These are phyloP conservation scores for Tetrahymena elliotti DNA, from an alignment of 73 alveolate genomes.

Conservation along the genomic window DNA sequence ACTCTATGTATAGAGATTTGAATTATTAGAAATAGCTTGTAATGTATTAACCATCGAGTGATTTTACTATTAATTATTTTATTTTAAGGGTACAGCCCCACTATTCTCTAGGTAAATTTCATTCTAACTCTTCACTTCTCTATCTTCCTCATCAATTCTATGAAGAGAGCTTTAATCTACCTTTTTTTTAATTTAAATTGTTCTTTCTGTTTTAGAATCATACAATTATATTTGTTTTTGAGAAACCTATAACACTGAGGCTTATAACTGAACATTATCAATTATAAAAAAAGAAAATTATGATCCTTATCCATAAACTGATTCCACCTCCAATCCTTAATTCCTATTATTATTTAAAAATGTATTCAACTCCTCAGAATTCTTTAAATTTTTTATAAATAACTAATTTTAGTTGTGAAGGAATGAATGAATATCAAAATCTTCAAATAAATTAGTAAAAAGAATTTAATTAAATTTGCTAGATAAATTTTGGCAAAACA, in stretches of 20 bases:
- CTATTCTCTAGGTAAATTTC: background rate
- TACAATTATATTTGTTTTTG: background rate
- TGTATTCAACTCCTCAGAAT: too few species aligned
- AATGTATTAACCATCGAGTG: background rate
- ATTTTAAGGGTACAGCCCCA: background rate
- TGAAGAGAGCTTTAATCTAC: background rate
- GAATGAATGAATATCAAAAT: too few species aligned
- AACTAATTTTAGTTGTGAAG: too few species aligned
- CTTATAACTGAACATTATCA: background rate
- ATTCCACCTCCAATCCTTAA: background rate
- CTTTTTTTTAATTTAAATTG: background rate
- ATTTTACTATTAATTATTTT: background rate
- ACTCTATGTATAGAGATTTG: background rate
- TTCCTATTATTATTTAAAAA: background rate
- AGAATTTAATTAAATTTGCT: too few species aligned
- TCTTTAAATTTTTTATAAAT: too few species aligned
- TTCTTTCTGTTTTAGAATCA: background rate
- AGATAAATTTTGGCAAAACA: too few species aligned
- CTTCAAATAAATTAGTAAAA: too few species aligned
- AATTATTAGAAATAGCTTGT: background rate
- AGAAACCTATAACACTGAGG: background rate
- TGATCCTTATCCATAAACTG: background rate
- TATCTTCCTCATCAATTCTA: background rate
- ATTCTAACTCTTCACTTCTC: background rate
- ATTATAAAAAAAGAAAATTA: background rate